A percentile compares a stretch with the other conserved stretches of the same genome.
Conservation (phyloP, 1,284 basidiomycete species). For the Apiotrichum brassicae region DNA sequence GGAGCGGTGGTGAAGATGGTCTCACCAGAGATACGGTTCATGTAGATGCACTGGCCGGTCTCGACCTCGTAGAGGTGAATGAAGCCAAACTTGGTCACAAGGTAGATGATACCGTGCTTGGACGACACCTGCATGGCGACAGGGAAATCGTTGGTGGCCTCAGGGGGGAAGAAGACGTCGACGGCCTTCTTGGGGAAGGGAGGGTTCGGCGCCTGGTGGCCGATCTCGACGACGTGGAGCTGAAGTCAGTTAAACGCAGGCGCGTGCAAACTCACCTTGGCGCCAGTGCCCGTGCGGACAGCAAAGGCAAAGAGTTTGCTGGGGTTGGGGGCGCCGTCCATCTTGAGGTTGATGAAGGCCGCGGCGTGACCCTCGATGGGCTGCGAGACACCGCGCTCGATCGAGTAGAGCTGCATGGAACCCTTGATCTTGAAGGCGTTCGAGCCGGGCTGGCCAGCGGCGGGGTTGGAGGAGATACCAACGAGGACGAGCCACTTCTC, state of each 20-base stretch:
- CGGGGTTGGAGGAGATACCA: conserved; percentile 91
- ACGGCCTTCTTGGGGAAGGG: conserved; percentile 96
- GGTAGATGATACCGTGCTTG: conserved; percentile 94
- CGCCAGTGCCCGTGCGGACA: conserved; percentile 88
- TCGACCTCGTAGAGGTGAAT: conserved; percentile 99
- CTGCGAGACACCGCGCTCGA: conserved; percentile 81
- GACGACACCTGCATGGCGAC: conserved; percentile 99
- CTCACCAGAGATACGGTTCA: conserved; percentile 99
- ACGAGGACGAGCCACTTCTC: conserved; percentile 97
- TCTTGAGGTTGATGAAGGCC: conserved; percentile 85
- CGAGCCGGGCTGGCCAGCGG: conserved; percentile 58
- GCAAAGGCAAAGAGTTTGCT: conserved; percentile 96
- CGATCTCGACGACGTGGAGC: conserved; percentile 98
- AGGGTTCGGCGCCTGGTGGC: conserved; percentile 92
- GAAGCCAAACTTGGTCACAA: conserved; percentile 99
- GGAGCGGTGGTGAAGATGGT: conserved; percentile 99
- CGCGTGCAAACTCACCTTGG: conserved; percentile 62
- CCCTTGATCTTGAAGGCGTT: conserved; percentile 97
- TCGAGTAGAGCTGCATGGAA: conserved; percentile 84
- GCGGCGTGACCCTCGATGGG: conserved; percentile 99
- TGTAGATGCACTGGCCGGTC: conserved; percentile 97
- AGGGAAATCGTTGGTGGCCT: conserved; percentile 98
- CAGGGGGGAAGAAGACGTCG: conserved; percentile 98
- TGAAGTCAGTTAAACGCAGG: conserved; percentile 41
- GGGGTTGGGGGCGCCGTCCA: conserved; percentile 72